Evolutionary conservation across 495 filamentous ascomycete genomes (phyloP).

Genomic region (Hyaloscypha variabilis): DNA sequence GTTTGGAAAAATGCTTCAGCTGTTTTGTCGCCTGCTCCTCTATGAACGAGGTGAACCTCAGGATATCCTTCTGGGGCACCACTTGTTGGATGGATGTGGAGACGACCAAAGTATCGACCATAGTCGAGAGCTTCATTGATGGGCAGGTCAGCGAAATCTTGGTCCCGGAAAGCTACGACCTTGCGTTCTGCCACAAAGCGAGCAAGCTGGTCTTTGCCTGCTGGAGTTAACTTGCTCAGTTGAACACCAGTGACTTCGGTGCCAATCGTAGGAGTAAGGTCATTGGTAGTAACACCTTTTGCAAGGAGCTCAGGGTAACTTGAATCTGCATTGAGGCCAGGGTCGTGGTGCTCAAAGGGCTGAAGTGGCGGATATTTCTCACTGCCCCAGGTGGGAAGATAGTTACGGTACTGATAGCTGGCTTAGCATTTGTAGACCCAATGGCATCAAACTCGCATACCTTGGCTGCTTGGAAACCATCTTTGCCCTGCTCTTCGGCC

Average conservation of each 20-base stretch:
- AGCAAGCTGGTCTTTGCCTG: conserved; percentile 80
- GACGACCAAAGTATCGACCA: conserved; percentile 77
- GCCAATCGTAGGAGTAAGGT: conserved; percentile 76
- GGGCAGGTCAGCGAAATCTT: conserved; percentile 76
- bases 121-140: conserved; percentile 72
- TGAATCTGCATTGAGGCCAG: conserved; percentile 71
- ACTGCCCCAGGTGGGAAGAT: conserved; percentile 74
- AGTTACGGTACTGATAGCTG: conserved; percentile 64
- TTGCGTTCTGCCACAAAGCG: conserved; percentile 77
- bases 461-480: conserved; percentile 43
- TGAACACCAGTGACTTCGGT: conserved; percentile 78
- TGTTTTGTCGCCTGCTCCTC: conserved; percentile 63
- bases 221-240: conserved; percentile 64
- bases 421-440: neutral
- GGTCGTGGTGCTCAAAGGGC: conserved; percentile 72
- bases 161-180: conserved; percentile 78
- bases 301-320: conserved; percentile 68
- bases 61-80: conserved; percentile 72
- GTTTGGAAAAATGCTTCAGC: conserved; percentile 61
- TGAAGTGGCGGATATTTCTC: conserved; percentile 66
- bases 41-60: conserved; percentile 79
- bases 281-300: conserved; percentile 45
- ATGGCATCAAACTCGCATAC: conserved; percentile 7
- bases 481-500: conserved; percentile 47
- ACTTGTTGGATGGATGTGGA: conserved; percentile 81